A percentile compares a stretch with the other conserved stretches of the same genome.
These are phyloP conservation scores for Thermoascus crustaceus DNA, from an alignment of 2,329 filamentous ascomycete species.

Conservation along the genomic window DNA sequence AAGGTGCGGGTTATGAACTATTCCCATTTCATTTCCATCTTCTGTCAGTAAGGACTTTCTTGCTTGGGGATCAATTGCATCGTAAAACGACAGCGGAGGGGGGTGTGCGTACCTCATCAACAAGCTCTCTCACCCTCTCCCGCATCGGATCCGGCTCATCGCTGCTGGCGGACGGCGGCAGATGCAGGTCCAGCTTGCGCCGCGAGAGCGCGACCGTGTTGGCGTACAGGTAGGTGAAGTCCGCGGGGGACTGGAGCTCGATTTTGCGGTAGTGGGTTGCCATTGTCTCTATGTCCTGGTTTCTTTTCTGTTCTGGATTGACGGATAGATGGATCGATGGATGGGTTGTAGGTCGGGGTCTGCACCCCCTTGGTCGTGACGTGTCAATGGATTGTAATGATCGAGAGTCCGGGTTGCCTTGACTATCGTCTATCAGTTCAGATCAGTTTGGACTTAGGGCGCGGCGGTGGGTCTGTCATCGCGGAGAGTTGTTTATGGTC, in stretches of 20 bases:
- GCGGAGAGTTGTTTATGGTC: no score
- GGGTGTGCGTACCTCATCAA: constrained; percentile 35
- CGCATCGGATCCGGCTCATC: constrained; percentile 36
- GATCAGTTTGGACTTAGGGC: no score
- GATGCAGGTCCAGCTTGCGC: constrained; percentile 41
- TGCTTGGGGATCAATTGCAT: no score
- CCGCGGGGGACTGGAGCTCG: constrained; percentile 43
- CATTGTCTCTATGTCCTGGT: constrained; percentile 12
- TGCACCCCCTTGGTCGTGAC: no score
- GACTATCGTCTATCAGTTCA: no score
- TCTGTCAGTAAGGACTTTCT: no score
- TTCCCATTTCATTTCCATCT: background rate
- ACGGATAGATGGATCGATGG: background rate
- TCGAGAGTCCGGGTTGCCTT: no score
- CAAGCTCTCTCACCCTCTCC: constrained; percentile 33
- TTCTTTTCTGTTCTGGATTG: background rate
- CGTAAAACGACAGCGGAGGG: no score
- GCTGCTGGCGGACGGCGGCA: constrained; percentile 37
- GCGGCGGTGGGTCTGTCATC: no score
- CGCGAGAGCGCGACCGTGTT: constrained; percentile 39
- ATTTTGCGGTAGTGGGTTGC: constrained; percentile 40
- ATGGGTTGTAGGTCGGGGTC: no score
- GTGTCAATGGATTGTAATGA: no score
- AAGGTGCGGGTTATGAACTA: constrained; percentile 40
- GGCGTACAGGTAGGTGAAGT: constrained; percentile 41